Evolutionary conservation across 192 early-diverging fungal genomes (phyloP).

Genomic region (Rhizoclosmatium globosum): DNA sequence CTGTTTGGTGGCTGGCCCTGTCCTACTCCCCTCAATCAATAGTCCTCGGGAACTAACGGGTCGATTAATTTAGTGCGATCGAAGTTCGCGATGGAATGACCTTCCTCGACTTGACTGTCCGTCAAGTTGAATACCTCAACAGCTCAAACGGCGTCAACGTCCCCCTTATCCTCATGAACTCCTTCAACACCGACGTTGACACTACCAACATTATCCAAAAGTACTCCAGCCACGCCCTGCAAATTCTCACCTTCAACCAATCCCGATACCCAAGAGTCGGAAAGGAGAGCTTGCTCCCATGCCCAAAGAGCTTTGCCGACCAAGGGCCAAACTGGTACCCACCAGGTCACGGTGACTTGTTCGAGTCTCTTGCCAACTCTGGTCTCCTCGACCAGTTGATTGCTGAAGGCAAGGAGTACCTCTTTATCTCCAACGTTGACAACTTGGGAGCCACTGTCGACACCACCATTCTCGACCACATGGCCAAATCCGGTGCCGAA

Average conservation of each 20-base stretch:
- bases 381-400: slow-evolving; percentile 93
- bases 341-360: slow-evolving; percentile 98
- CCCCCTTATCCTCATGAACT: slow-evolving; percentile 99
- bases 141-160: slow-evolving; percentile 87
- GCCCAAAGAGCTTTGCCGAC: slow-evolving; percentile 74
- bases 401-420: slow-evolving; percentile 95
- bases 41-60: not conserved
- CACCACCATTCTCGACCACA: slow-evolving; percentile 88
- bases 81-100: slow-evolving; percentile 99
- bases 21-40: not conserved
- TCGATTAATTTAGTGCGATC: slow-evolving; percentile 70
- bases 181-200: slow-evolving; percentile 99
- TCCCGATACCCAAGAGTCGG: slow-evolving; percentile 91
- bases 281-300: slow-evolving; percentile 90
- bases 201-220: slow-evolving; percentile 98
- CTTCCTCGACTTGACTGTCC: slow-evolving; percentile 97
- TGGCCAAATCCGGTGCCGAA: slow-evolving; percentile 86
- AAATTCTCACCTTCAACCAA: slow-evolving; percentile 98
- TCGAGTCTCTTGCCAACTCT: slow-evolving; percentile 91
- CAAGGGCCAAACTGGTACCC: slow-evolving; percentile 77
- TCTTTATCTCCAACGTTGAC: slow-evolving; percentile 99
- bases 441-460: slow-evolving; percentile 99
- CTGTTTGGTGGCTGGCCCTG: not conserved
- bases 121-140: slow-evolving; percentile 99
- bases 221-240: slow-evolving; percentile 90